Conservation (phyloP, 2,329 filamentous ascomycete species). For the Xylariaceae sp. region DNA sequence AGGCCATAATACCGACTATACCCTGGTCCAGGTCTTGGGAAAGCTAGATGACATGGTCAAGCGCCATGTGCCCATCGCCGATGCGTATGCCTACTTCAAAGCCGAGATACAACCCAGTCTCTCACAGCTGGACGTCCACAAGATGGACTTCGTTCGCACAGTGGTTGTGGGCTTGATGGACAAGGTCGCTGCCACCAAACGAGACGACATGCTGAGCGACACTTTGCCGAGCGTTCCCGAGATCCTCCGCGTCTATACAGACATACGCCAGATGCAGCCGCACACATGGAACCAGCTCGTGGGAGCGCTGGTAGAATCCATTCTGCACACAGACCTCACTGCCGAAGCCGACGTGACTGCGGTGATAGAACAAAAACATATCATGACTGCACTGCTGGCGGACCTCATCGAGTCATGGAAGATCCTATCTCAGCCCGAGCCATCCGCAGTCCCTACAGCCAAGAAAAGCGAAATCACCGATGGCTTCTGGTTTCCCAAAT, state of each 20-base stretch:
- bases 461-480: constrained; percentile 15
- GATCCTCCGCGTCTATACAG: constrained; percentile 28
- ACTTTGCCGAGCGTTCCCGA: constrained; percentile 30
- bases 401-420: constrained; percentile 36
- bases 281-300: constrained; percentile 27
- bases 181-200: constrained; percentile 25
- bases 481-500: constrained; percentile 22
- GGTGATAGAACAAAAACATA: constrained; percentile 22
- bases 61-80: constrained; percentile 12
- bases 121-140: constrained; percentile 9
- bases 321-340: constrained; percentile 13
- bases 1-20: constrained; percentile 5
- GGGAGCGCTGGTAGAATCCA: constrained; percentile 25
- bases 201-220: constrained; percentile 19
- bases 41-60: constrained; percentile 26
- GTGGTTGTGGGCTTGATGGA: constrained; percentile 23
- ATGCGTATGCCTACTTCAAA: constrained; percentile 19
- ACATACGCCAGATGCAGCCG: constrained; percentile 27
- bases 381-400: constrained; percentile 21
- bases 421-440: constrained; percentile 26
- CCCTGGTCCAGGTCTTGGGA: constrained; percentile 17
- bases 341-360: constrained; percentile 19
- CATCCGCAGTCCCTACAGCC: constrained; percentile 3
- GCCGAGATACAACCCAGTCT: constrained; percentile 24
- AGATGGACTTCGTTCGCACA: constrained; percentile 25